Conservation (phyloP, 495 filamentous ascomycete species). For the Penicillium coprophilum region DNA sequence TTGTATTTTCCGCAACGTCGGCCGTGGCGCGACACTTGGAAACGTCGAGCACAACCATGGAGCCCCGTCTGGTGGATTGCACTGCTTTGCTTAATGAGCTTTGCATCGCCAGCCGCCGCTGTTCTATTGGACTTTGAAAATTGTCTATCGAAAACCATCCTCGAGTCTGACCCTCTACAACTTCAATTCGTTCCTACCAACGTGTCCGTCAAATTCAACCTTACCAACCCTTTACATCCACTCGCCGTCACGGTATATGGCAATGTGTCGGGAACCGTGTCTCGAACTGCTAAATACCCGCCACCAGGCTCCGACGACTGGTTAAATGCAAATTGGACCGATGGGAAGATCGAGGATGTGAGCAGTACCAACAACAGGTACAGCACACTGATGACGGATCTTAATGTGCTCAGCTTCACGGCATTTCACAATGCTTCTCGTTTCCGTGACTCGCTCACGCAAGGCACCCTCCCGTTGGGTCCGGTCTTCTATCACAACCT, state of each 20-base stretch:
- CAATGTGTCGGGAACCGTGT: constrained; percentile 72
- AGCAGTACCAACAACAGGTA: constrained; percentile 53
- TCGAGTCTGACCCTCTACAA: constrained; percentile 49
- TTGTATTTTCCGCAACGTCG: constrained; percentile 15
- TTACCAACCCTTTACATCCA: constrained; percentile 57
- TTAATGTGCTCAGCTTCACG: constrained; percentile 72
- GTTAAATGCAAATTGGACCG: constrained; percentile 54
- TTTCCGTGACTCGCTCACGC: constrained; percentile 64
- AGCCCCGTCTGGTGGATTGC: constrained; percentile 21
- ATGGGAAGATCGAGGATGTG: constrained; percentile 75
- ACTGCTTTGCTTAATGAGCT: constrained; percentile 25
- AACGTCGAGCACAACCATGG: constrained; percentile 23
- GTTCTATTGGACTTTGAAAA: constrained; percentile 77
- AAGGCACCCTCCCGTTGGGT: constrained; percentile 70
- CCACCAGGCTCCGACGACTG: constrained; percentile 49
- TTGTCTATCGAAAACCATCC: constrained; percentile 65
- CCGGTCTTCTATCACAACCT: constrained; percentile 65
- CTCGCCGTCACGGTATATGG: constrained; percentile 83
- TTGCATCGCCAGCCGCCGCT: constrained; percentile 41
- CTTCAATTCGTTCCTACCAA: constrained; percentile 81
- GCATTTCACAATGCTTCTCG: constrained; percentile 52
- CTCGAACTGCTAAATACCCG: constrained; percentile 49
- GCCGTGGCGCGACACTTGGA: constrained; percentile 27
- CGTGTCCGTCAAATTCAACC: constrained; percentile 71
- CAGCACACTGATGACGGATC: constrained; percentile 67